Evolutionary conservation across 202 grass and related monocot genomes (phyloP), one percentile per base, ranked within the genome.

Genomic region (Dendrocalamus latiflorus): DNA sequence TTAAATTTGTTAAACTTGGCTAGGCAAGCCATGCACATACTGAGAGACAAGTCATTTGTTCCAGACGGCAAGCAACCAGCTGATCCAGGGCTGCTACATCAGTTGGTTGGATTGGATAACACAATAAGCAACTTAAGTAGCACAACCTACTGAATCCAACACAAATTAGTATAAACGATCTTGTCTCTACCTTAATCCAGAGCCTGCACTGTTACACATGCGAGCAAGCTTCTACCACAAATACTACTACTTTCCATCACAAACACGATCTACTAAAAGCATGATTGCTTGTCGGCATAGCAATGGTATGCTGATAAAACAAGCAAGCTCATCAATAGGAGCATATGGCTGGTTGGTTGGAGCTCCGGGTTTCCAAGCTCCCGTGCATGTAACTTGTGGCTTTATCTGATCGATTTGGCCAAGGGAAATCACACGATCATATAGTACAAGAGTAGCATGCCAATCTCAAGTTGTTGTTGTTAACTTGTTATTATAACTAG

Each of bases 211-310:
- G 13, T 24, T 66, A n/a, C 39, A 45, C 39, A 16, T 6, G 21
- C 12, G 34, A 60, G 10, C 21, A 59, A 22, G 41, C 73, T 45
- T 62, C 21, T 22, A 33, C 2, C 41, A 25, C 55, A 10, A 28
- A 45, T 26, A 5, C 38, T 16, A 45, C 6, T 18, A 26, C n/a
- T n/a, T n/a, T n/a, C n/a, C 8, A 20, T 13, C 22, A 6, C 4
- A 38, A 38, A 38, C 37, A 39, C 6, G 8, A 68, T 68, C 65
- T 37, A 15, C 62, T 25, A 20, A 6, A 54, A 66, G 33, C 62
- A 68, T 42, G 77, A 55, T 79, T 66, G 48, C 77, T 79, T 68
- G 62, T 56, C 62, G 62, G 77, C 77, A 42, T 79, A 21, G 77
- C 63, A 41, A 68, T 13, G 48, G 7, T 21, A 55, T 66, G 33